Base-by-base conservation (phyloP, 2,329 filamentous ascomycete genomes). In the Trichophaea hybrida region DNA sequence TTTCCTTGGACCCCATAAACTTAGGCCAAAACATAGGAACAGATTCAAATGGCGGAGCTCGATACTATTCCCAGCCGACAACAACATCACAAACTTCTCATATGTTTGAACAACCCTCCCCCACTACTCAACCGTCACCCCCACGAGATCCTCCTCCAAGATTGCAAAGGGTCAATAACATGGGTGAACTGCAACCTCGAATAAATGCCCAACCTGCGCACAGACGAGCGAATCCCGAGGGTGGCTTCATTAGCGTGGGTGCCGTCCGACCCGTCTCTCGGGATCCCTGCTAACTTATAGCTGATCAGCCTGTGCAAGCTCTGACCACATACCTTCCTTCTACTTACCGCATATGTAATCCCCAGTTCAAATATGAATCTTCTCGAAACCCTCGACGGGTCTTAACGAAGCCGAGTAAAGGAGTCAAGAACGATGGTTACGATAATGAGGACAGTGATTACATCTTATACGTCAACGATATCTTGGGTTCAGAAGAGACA, bases 361-460 rank as follows among this genome's bases (percentile, higher is more conserved):
- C 90, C 2, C 84, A 81, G 69, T 98, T 98, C 78, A 96, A 98
- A 75, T 98, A 98, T 74, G 93, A 98, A 72, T 96, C 93, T 13
- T 96, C 93, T 57, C 82, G 93, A 66, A 98, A 98, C 70, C 93
- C 93, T 43, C 86, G 93, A 63, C 82, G 93, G 72, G 93, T 98
- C 54, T 78, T 98, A 66, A 98, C 93, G 13, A 98, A 98, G 73
- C 93, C 93, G 6, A 97, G 93, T 79, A 98, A 98, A 75, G 93
- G 93, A 12, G 82, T 87, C 64, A 98, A 98, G 78, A 98, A 98
- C 70, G 93, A 98, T 75, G 93, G 93, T 3, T 98, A 93, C 70
- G 93, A 98, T 71, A 98, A 98, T 68, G 93, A 98, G 72, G 93
- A 98, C 68, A 97, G 93, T 72, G 93, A 98, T 71, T 98, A 98